Percentiles rank a stretch among this genome's conserved stretches.
Evolutionary conservation across 768 basidiomycete species (phyloP).

Genomic region (Naematelia aurantialba): DNA sequence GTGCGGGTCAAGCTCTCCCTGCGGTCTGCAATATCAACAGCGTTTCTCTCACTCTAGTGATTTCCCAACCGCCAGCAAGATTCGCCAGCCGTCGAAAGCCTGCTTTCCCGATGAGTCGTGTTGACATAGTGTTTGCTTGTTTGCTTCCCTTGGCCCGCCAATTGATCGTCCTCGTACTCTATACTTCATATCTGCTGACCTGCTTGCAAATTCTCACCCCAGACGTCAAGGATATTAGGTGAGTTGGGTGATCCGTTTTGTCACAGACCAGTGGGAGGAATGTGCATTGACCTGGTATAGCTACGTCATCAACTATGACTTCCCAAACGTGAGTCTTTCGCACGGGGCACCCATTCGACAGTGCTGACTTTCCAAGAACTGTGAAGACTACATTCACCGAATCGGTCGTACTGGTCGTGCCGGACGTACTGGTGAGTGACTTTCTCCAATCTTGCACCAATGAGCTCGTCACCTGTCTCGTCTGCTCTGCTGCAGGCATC

Average conservation of each 20-base stretch:
- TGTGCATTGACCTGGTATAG: background rate
- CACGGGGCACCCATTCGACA: background rate
- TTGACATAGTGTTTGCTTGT: slow-evolving; percentile 2
- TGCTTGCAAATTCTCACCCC: slow-evolving; percentile 20
- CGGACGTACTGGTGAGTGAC: slow-evolving; percentile 54
- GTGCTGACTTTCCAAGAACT: slow-evolving; percentile 55
- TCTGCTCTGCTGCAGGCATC: slow-evolving; percentile 49
- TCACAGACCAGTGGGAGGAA: too few relatives aligned
- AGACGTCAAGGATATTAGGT: slow-evolving; percentile 99
- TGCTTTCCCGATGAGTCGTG: slow-evolving; percentile 3
- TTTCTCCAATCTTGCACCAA: slow-evolving; percentile 28
- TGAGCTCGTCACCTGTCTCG: background rate
- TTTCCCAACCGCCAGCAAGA: slow-evolving; percentile 1
- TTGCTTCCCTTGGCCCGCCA: background rate
- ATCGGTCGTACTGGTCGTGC: slow-evolving; percentile 80
- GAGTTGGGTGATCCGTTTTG: too few relatives aligned
- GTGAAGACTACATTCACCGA: slow-evolving; percentile 97
- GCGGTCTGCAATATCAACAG: background rate
- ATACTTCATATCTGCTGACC: slow-evolving; percentile 7
- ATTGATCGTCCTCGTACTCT: slow-evolving; percentile 3
- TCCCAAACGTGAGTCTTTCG: slow-evolving; percentile 62
- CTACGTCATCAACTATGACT: slow-evolving; percentile 62
- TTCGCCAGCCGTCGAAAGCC: background rate
- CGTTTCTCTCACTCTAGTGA: slow-evolving; percentile 1
- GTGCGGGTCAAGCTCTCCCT: background rate